Base-by-base conservation (phyloP, 164 flowering plant genomes). In the Houttuynia cordata region DNA sequence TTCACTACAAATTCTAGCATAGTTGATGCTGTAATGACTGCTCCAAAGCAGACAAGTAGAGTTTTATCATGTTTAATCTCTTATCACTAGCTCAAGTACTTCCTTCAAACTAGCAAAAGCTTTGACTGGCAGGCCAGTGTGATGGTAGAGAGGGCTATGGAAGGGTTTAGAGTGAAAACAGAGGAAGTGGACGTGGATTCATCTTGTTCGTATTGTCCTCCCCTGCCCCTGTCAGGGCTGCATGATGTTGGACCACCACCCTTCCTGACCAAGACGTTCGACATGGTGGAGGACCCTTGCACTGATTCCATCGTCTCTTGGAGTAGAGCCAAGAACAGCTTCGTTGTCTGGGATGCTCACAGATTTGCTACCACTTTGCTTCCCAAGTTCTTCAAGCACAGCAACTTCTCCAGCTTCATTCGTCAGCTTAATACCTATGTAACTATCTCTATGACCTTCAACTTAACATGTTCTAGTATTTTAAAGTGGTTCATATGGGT, bases 361-460 rank as follows among this genome's bases (percentile, higher is more conserved):
- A 71, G 66, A 42, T 78, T 87, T 65, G 72, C 85, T 7, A 57
- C 54, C 15, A 60, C 42, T 50, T 69, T 87, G 24, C 83, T 87
- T 25, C 94, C 86, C 57, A 75, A 64, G 53, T 78, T 73, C 65
- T 87, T 87, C 80, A 87, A 87, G 82, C 90, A 87, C 74, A 68
- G 61, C 21, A 86, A 86, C 58, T 84, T 84, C 76, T 82, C 86
- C 47, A 86, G 89, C 80, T 86, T 86, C 74, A 68, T 86, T 54
- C 81, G 89, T 56, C 89, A 84, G 69, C 86, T 84, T 66, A 86
- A 84, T 65, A 84, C 89, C 22, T 86, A 86, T 64, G 93, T 84
- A 53, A 77, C 85, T 68, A 18, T 57, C 19, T 53, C 24, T 18
- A 53, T 10, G 20, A 8, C 10, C 22, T 53, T 53, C 10, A 4